Conservation (phyloP, 139 green algal species). For the Auxenochlorella protothecoides region DNA sequence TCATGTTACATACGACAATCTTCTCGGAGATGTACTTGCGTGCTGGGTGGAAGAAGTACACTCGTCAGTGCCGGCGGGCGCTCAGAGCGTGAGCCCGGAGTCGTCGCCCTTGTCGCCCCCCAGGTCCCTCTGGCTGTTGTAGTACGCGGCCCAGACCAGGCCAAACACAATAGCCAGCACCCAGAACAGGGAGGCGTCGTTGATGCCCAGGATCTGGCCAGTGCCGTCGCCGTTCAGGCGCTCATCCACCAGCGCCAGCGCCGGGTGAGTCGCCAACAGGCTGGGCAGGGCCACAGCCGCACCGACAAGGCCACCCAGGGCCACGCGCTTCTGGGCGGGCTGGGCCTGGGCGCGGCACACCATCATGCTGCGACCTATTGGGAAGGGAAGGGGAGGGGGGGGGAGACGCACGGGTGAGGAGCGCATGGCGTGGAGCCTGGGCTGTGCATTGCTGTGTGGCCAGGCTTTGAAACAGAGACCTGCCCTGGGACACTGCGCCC, state of each 20-base stretch:
- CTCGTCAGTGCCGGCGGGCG: neutral
- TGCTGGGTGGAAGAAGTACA: too few species aligned
- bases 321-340: too few species aligned
- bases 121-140: slow-evolving; percentile 19
- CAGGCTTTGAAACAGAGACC: too few species aligned
- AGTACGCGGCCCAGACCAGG: slow-evolving; percentile 32
- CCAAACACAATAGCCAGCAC: slow-evolving; percentile 26
- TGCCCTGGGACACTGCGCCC: too few species aligned
- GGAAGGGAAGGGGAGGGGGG: neutral
- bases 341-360: slow-evolving; percentile 32
- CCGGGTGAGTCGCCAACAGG: slow-evolving; percentile 30
- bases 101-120: slow-evolving; percentile 23
- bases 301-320: neutral
- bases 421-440: too few species aligned
- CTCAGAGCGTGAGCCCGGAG: slow-evolving; percentile 5
- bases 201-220: slow-evolving; percentile 39
- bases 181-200: slow-evolving; percentile 41
- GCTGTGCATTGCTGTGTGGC: too few species aligned
- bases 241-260: slow-evolving; percentile 42
- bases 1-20: too few species aligned
- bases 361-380: slow-evolving; percentile 4
- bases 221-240: slow-evolving; percentile 43
- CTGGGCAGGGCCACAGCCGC: slow-evolving; percentile 26
- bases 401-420: too few species aligned
- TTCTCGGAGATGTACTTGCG: too few species aligned